These are phyloP conservation scores for Venturia effusa DNA, from an alignment of 2,329 filamentous ascomycete species.

Conservation along the genomic window DNA sequence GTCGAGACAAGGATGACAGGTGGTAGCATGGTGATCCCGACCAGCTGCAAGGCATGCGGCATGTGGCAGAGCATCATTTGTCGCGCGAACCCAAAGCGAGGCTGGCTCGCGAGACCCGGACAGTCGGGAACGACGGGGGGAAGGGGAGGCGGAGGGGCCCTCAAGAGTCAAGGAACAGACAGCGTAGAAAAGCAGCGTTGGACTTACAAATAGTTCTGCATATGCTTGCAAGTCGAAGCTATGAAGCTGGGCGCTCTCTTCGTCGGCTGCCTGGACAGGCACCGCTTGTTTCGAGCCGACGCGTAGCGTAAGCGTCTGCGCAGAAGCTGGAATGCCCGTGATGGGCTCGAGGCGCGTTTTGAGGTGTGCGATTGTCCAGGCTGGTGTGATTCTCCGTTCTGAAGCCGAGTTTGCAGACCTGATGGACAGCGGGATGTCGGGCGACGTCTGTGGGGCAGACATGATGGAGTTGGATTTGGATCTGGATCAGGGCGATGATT, in stretches of 20 bases:
- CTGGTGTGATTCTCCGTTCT: conserved; percentile 83
- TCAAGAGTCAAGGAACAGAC: background rate
- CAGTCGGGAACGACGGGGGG: background rate
- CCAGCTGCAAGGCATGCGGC: background rate
- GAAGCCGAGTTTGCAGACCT: conserved; percentile 67
- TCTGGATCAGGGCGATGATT: background rate
- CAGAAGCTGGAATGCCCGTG: conserved; percentile 76
- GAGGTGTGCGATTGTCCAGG: conserved; percentile 78
- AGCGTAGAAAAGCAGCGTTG: background rate
- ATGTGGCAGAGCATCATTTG: conserved; percentile 8
- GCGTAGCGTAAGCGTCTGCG: conserved; percentile 66
- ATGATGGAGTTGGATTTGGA: too few species aligned
- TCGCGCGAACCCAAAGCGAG: background rate
- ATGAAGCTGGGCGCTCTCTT: conserved; percentile 56
- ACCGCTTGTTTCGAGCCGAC: conserved; percentile 51
- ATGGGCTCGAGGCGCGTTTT: conserved; percentile 85
- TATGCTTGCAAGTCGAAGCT: conserved; percentile 60
- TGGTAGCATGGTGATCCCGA: background rate
- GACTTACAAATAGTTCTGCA: conserved; percentile 69
- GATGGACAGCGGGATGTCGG: conserved; percentile 60
- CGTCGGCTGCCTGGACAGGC: conserved; percentile 57
- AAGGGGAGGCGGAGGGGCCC: background rate
- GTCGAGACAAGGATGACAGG: background rate
- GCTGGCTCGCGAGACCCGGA: background rate
- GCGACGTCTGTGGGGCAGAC: conserved; percentile 1